Base-by-base conservation (phyloP, 1,284 basidiomycete genomes). In the Heterobasidion occidentale region DNA sequence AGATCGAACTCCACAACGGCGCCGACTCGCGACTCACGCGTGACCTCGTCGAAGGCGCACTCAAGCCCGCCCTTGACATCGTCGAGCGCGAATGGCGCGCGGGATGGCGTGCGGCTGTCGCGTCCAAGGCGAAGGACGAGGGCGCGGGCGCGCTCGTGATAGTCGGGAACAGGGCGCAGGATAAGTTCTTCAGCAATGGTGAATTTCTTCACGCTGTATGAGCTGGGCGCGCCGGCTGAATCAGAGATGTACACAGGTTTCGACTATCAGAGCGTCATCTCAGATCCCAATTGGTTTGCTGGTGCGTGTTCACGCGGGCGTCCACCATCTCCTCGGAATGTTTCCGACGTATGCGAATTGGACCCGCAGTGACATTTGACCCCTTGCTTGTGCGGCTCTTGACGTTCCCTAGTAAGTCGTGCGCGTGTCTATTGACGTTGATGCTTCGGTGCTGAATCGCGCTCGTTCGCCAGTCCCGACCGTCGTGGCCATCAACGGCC, bases 171-270 rank as follows among this genome's bases (percentile, higher is more conserved):
- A 77, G 77, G 58, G 77, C 78, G 56, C 85, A 90, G 66, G 81
- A 92, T 65, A 94, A 92, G 71, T 95, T 94, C 78, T 95, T 94
- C 71, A 89, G 86, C 69, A 94, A 94, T 67, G 92, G 92, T 83
- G 54, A 15, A 62, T 55, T 9, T 11, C 34, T 20, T 27, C 34
- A 48, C 38, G 38, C 38, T 12, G 11, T 12, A 42, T 3, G 12
- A 42, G 38, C 4, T 42, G 38, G 38, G 11, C 38, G 38, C 11
- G 12, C 38, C n/a, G 38, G 38, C 12, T 42, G 11, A n/a, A 42
- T 7, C 3, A 7, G 4, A 8, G 38, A 42, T 42, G 38, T 42
- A n/a, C 45, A 59, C 65, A 86, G 88, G 89, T 1, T 78, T 94
- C 51, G 90, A 93, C 69, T 88, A 83, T 63, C 79, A 77, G 42